Evolutionary conservation across 192 early-diverging fungal species (phyloP), one percentile per base, ranked within the genome.

Genomic region (Chytriomyces confervae): DNA sequence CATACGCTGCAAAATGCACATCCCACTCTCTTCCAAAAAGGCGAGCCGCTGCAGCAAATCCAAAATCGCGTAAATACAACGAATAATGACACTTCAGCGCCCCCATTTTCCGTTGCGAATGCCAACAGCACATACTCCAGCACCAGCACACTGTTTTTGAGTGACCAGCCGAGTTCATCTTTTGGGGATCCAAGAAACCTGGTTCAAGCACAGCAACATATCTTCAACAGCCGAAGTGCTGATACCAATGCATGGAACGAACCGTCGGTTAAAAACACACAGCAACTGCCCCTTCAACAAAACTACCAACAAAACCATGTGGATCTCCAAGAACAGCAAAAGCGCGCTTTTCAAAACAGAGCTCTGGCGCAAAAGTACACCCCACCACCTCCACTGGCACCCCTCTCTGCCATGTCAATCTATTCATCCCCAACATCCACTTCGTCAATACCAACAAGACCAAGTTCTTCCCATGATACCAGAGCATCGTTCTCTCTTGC

Each of bases 81-180:
- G 13, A 20, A 70, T 24, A 20, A 10, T 27, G 1, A 4, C 69
- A 57, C 23, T 45, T 44, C 9, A 53, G 49, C 50, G 10, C 69
- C 50, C 47, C 20, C 18, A 11, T 47, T 50, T 7, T 70, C 23
- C 27, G 27, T 53, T 18, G 18, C 69, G 6, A 70, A 62, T 57
- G 13, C 53, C 45, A 62, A 23, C 36, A 74, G 72, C 53, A 62
- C 74, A 66, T 76, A 66, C 18, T 76, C 74, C 10, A 76, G 74
- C 62, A 66, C 74, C 11, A 66, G 63, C 6, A 76, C 74, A 1
- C 45, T 74, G 36, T 74, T 74, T 43, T 45, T 74, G 7, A 74
- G 27, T 62, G 72, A 74, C 9, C 9, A 48, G 18, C 27, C 63
- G 13, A 13, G 3, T 65, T 6, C n/a, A 11, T 6, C n/a, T 27